Evolutionary conservation across 441 rosid genomes (phyloP), one percentile per base, ranked within the genome.

Genomic region (Arabidopsis lyrata): DNA sequence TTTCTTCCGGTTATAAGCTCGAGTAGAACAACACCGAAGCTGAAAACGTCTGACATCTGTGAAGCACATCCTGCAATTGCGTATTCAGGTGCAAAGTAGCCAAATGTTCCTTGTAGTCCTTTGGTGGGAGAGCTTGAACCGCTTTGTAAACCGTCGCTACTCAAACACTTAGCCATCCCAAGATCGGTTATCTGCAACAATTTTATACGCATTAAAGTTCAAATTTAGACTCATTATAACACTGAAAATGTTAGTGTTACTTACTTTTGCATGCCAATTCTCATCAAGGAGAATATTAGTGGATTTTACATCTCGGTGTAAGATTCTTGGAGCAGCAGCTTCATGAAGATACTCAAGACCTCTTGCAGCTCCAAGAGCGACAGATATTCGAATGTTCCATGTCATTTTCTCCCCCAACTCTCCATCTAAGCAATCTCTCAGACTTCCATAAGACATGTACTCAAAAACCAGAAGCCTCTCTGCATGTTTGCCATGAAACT

Each of bases 71-170:
- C 98, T 52, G 90, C 80, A 67, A 92, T 90, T 9, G 97, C 97
- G 48, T 89, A 95, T 78, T 95, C 98, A 8, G 99, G 99, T 11
- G 98, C 99, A 83, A 95, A 92, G 82, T 95, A 95, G 66, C 99
- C 97, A 78, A 95, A 95, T 27, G 98, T 92, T 29, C 99, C 99
- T 78, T 92, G 98, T 82, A 95, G 85, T 79, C 97, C 84, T 24
- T 8, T 70, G 62, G 92, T 90, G 1, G 99, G 99, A 80, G 99
- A 95, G 83, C 77, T 95, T 53, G 96, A 87, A 81, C 86, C 81
- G 63, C 99, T 95, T 27, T 96, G 81, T 63, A 82, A 70, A 47
- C 90, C 98, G 70, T 95, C 99, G 27, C 86, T 88, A 66, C 86
- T 83, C 53, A 95, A 74, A 74, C 84, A 75, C 84, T 95, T 92